Evolutionary conservation across 208 protist genomes (phyloP).

Genomic region (Wallacemonas sp.): DNA sequence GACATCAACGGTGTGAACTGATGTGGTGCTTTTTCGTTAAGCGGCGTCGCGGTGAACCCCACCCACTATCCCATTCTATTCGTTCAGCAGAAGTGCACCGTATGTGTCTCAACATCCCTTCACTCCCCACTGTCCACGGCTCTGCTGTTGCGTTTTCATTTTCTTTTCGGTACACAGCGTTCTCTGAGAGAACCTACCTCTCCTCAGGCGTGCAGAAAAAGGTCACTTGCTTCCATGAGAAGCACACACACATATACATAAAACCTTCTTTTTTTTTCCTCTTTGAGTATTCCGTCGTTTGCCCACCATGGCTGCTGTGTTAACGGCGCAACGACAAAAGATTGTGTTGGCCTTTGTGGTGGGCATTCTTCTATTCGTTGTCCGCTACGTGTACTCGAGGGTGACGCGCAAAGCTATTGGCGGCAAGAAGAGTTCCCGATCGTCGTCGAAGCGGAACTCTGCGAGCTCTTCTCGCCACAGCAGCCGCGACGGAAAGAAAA

Average conservation of each 20-base stretch:
- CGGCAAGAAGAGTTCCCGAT: background rate
- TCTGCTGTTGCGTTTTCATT: too few relatives aligned
- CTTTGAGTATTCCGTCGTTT: background rate
- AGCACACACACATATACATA: background rate
- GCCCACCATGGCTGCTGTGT: background rate
- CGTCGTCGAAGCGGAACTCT: background rate
- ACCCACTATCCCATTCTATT: too few relatives aligned
- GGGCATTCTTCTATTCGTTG: background rate
- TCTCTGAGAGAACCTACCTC: too few relatives aligned
- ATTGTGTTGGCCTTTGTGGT: conserved; percentile 4
- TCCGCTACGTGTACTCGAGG: background rate
- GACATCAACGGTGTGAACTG: too few relatives aligned
- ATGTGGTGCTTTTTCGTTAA: too few relatives aligned
- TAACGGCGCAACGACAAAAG: background rate
- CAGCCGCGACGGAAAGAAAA: conserved; percentile 4
- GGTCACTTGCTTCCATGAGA: too few relatives aligned
- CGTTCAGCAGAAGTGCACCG: too few relatives aligned
- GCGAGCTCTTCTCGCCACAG: background rate
- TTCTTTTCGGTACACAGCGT: too few relatives aligned
- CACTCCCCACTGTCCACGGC: too few relatives aligned
- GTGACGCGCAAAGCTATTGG: background rate
- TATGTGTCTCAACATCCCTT: too few relatives aligned
- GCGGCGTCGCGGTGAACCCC: too few relatives aligned
- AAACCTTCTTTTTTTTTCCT: background rate
- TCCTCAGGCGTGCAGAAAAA: too few relatives aligned